A percentile compares a stretch with the other conserved stretches of the same genome.
Conservation (phyloP, 2,329 filamentous ascomycete genomes). For the Diaporthe vexans region DNA sequence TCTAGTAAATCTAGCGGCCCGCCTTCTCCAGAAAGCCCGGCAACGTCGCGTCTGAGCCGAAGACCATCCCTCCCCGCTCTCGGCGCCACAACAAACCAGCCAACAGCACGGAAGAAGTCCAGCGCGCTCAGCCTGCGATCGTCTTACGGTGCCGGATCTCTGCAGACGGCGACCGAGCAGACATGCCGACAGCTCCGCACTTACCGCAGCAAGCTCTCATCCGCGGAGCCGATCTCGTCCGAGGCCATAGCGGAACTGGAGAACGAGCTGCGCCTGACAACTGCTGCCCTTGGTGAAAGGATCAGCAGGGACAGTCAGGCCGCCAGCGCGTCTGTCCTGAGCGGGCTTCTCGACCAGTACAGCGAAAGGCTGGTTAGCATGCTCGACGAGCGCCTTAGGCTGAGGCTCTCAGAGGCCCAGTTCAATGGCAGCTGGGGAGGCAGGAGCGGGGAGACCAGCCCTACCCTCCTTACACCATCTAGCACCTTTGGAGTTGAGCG, state of each 20-base stretch:
- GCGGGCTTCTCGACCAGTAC: conserved; percentile 80
- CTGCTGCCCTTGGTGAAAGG: conserved; percentile 71
- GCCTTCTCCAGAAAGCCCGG: conserved; percentile 59
- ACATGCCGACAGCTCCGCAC: conserved; percentile 72
- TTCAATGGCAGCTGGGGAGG: neutral
- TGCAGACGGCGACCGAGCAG: conserved; percentile 76
- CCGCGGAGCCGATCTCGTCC: conserved; percentile 66
- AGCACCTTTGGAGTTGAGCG: conserved; percentile 17
- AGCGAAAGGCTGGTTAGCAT: conserved; percentile 79
- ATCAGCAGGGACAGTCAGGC: conserved; percentile 65
- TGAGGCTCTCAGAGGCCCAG: conserved; percentile 49
- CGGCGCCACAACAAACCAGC: conserved; percentile 49
- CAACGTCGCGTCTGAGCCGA: conserved; percentile 59
- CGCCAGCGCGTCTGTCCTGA: conserved; percentile 71
- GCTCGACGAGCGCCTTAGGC: conserved; percentile 78
- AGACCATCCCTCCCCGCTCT: conserved; percentile 69
- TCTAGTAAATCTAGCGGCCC: conserved; percentile 61
- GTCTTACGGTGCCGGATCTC: conserved; percentile 62
- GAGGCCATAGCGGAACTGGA: conserved; percentile 74
- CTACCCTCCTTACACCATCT: conserved; percentile 17
- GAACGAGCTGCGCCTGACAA: conserved; percentile 74
- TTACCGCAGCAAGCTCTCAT: conserved; percentile 74
- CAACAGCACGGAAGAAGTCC: conserved; percentile 61
- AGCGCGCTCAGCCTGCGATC: conserved; percentile 61
- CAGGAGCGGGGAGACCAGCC: conserved; percentile 19